A percentile compares a stretch with the other conserved stretches of the same genome.
Conservation (phyloP, 257 asterid genomes). For the Verbascum thapsus region DNA sequence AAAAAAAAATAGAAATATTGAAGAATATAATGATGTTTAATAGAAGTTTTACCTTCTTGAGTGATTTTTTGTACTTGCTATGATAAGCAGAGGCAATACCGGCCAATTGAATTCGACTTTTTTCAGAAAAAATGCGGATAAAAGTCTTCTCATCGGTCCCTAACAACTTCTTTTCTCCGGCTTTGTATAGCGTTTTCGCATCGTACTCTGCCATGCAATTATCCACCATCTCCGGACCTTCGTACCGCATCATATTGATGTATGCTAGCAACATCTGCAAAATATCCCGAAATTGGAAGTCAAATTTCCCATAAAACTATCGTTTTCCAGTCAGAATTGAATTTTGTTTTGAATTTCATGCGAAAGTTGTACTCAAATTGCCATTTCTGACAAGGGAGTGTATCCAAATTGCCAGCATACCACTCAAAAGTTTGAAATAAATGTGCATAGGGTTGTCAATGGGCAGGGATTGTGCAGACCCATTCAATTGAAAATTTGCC, state of each 20-base stretch:
- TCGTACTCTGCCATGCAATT: constrained; percentile 62
- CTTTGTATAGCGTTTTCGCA: constrained; percentile 83
- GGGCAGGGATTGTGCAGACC: no score
- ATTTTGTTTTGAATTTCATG: no score
- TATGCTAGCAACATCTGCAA: constrained; percentile 75
- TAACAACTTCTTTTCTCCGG: constrained; percentile 76
- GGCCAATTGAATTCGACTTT: constrained; percentile 76
- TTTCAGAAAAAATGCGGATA: constrained; percentile 65
- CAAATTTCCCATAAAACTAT: no score
- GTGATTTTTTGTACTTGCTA: constrained; percentile 60
- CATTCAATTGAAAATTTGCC: no score
- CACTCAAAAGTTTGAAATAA: no score
- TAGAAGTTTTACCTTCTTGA: constrained; percentile 55
- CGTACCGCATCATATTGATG: constrained; percentile 55
- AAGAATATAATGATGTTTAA: background rate
- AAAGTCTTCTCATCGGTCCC: constrained; percentile 92
- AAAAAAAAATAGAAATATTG: background rate
- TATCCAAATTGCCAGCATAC: no score
- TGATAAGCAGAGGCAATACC: constrained; percentile 68
- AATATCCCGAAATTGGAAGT: no score
- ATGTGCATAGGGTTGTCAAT: no score
- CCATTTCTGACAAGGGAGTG: no score
- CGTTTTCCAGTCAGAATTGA: no score
- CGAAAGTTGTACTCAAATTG: no score
- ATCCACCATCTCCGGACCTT: constrained; percentile 86